Conservation (phyloP, 306 rosid genomes). For the Neltuma alba region DNA sequence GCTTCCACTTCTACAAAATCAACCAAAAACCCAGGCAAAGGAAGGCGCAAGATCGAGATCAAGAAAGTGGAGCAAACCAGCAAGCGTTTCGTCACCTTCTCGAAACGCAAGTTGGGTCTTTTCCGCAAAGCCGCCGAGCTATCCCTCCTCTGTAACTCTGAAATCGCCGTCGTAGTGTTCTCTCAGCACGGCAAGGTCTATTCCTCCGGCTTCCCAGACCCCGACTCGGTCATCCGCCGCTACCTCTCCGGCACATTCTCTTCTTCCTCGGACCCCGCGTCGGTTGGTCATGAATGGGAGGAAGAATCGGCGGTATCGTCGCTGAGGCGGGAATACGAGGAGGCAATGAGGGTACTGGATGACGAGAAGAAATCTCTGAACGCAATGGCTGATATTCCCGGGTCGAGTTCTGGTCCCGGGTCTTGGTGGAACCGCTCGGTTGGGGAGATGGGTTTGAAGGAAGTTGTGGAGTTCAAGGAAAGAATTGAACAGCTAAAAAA, state of each 20-base stretch:
- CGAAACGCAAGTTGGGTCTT: constrained; percentile 61
- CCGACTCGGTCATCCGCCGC: neutral
- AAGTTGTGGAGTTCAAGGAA: constrained; percentile 17
- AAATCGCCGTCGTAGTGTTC: constrained; percentile 45
- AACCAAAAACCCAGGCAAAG: constrained; percentile 1
- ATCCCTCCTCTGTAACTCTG: constrained; percentile 51
- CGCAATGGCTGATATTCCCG: neutral
- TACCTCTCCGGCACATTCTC: neutral
- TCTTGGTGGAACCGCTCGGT: constrained; percentile 29
- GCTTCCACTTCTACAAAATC: neutral
- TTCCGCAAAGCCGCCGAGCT: constrained; percentile 69
- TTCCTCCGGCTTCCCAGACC: constrained; percentile 52
- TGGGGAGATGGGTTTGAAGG: constrained; percentile 34
- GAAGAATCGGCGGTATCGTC: neutral
- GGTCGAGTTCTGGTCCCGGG: neutral
- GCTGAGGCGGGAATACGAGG: constrained; percentile 2
- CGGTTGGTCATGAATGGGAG: too few species aligned
- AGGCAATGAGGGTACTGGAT: neutral
- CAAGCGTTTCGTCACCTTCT: constrained; percentile 54
- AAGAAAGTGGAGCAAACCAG: constrained; percentile 5
- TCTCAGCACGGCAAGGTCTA: constrained; percentile 57
- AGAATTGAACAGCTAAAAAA: constrained; percentile 1
- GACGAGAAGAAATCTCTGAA: neutral
- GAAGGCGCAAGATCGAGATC: constrained; percentile 51
- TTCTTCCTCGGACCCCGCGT: neutral